Conservation (phyloP, 1,284 basidiomycete genomes). For the Anthracocystis panici-leucophaei region DNA sequence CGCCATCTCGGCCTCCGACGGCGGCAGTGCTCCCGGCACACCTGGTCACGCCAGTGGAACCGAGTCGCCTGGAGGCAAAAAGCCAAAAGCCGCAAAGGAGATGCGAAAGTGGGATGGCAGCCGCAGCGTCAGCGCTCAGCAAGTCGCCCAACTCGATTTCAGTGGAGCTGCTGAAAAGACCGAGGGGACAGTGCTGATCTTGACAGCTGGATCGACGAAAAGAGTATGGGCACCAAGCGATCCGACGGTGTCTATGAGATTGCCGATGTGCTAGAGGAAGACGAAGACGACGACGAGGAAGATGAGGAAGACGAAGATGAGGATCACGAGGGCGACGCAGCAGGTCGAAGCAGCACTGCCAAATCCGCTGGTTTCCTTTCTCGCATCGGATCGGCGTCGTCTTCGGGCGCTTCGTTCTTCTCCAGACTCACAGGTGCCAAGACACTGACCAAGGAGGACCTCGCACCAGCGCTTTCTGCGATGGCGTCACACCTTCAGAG, state of each 20-base stretch:
- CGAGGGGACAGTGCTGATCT: slow-evolving; percentile 67
- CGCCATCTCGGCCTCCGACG: slow-evolving; percentile 67
- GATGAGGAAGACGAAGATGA: slow-evolving; percentile 78
- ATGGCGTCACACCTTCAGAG: slow-evolving; percentile 99
- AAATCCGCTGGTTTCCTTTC: slow-evolving; percentile 74
- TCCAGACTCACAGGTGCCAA: slow-evolving; percentile 78
- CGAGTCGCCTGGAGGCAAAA: slow-evolving; percentile 65
- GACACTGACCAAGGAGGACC: slow-evolving; percentile 82
- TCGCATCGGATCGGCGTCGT: slow-evolving; percentile 70
- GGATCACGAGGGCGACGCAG: slow-evolving; percentile 24
- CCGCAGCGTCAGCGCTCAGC: slow-evolving; percentile 79
- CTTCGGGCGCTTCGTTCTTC: slow-evolving; percentile 52
- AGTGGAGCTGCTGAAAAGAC: slow-evolving; percentile 75
- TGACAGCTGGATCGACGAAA: slow-evolving; percentile 73
- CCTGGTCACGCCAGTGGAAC: slow-evolving; percentile 41
- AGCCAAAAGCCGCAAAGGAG: slow-evolving; percentile 77
- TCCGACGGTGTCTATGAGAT: slow-evolving; percentile 90
- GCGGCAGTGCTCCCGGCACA: slow-evolving; percentile 73
- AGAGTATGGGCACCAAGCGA: slow-evolving; percentile 83
- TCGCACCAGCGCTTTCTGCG: slow-evolving; percentile 86
- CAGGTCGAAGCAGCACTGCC: slow-evolving; percentile 11
- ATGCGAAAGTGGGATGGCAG: slow-evolving; percentile 91
- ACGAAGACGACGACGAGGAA: slow-evolving; percentile 47
- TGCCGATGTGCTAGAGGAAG: slow-evolving; percentile 78
- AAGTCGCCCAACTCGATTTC: slow-evolving; percentile 91